Evolutionary conservation across 2,329 filamentous ascomycete genomes (phyloP).

Genomic region (Fusarium camptoceras): DNA sequence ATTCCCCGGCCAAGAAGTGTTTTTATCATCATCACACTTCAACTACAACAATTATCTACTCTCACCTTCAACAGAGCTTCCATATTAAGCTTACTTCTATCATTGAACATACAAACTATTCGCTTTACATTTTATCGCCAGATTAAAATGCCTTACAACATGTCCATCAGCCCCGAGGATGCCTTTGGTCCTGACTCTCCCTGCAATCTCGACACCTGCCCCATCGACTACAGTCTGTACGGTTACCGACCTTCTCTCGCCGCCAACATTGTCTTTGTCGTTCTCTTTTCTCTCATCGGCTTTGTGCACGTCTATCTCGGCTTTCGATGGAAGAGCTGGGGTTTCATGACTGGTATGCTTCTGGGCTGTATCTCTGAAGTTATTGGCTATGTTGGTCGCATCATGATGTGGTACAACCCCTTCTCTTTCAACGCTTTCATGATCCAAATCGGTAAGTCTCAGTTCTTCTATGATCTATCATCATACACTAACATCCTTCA

Average conservation of each 20-base stretch:
- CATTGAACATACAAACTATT: neutral
- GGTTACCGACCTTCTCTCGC: slow-evolving; percentile 65
- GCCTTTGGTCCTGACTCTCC: slow-evolving; percentile 59
- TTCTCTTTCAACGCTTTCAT: slow-evolving; percentile 71
- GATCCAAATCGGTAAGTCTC: slow-evolving; percentile 68
- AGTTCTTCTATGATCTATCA: too few relatives aligned
- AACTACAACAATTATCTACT: slow-evolving; percentile 10
- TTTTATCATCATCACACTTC: slow-evolving; percentile 20
- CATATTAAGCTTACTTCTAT: slow-evolving; percentile 28
- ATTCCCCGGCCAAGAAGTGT: slow-evolving; percentile 10
- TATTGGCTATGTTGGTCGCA: slow-evolving; percentile 71
- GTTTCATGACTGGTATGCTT: slow-evolving; percentile 64
- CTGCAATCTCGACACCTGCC: slow-evolving; percentile 62
- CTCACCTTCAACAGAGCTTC: slow-evolving; percentile 6
- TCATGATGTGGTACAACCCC: slow-evolving; percentile 68
- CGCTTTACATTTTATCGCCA: neutral
- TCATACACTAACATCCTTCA: neutral
- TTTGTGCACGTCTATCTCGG: slow-evolving; percentile 60
- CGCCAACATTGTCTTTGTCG: slow-evolving; percentile 65
- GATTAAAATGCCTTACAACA: slow-evolving; percentile 37
- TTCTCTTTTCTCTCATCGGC: slow-evolving; percentile 59
- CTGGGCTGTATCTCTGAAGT: slow-evolving; percentile 68
- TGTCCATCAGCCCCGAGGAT: slow-evolving; percentile 39
- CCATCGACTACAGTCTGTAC: slow-evolving; percentile 62
- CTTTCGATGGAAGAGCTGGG: slow-evolving; percentile 59